Base-by-base conservation (phyloP, 768 basidiomycete genomes). In the Suillus plorans region DNA sequence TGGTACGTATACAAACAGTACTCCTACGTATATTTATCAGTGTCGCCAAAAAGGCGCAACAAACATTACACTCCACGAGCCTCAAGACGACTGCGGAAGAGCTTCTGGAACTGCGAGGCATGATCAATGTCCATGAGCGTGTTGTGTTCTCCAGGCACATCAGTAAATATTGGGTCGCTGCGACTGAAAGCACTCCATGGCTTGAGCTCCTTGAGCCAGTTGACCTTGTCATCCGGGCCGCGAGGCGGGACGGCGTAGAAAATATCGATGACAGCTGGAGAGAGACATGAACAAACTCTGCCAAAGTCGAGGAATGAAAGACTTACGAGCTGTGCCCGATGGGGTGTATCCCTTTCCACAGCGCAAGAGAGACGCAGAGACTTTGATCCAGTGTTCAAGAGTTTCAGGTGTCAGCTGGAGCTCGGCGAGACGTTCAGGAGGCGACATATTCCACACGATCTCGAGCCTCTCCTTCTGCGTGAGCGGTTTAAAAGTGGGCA, bases 71-170 rank as follows among this genome's bases (percentile, higher is more conserved):
- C 66, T 8, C 73, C 74, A 34, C 72, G 74, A 2, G 66, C 69
- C 39, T 70, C 72, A 13, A 74, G 70, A 47, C 66, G 66, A 39
- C 3, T 52, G 31, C 74, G 74, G 68, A 74, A 72, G 55, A 74
- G 66, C 64, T 72, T 74, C 58, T 74, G 73, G 69, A 74, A 75
- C 1, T 64, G 67, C 3, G 74, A 72, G 18, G 73, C 73, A 49
- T 74, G 72, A 60, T 76, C 74, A 53, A 72, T 65, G 64, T 74
- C 73, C 74, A 74, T 76, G 34, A 74, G 67, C 2, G 74, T 76
- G 60, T 74, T 72, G 55, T 74, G 73, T 12, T 72, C 67, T 28
- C 73, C 73, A 2, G 73, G 73, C 5, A 74, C 73, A 13, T 74
- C 73, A 0, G 63, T 74, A 10, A 64, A 74, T 8, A 63, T 6